Evolutionary conservation across 768 basidiomycete species (phyloP).

Genomic region (Mycena vulgaris): DNA sequence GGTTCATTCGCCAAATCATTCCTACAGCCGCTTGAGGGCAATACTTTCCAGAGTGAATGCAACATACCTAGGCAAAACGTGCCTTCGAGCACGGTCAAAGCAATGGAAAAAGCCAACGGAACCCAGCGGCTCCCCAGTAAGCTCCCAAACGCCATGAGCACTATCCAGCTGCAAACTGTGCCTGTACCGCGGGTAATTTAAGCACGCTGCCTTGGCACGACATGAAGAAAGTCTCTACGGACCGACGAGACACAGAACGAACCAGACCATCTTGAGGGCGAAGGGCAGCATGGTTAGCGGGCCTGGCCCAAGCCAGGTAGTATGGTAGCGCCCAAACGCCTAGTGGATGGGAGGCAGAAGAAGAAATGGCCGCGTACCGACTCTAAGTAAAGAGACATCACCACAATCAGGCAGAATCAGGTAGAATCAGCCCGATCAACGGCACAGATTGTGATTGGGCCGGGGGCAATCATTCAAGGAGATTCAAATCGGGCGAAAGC

Average conservation of each 20-base stretch:
- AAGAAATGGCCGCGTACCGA: background rate
- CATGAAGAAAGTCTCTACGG: background rate
- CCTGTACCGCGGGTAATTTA: conserved; percentile 6
- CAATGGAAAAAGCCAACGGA: background rate
- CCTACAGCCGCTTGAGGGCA: background rate
- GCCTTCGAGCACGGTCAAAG: conserved; percentile 17
- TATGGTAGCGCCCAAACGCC: background rate
- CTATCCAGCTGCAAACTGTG: conserved; percentile 8
- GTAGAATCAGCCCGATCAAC: background rate
- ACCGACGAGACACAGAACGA: conserved; percentile 14
- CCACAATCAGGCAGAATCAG: background rate
- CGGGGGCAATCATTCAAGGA: background rate
- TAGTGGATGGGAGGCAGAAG: background rate
- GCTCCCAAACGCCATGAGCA: conserved; percentile 13
- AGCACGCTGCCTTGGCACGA: background rate
- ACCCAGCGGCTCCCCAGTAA: conserved; percentile 9
- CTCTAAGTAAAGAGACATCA: background rate
- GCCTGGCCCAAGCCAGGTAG: conserved; percentile 24
- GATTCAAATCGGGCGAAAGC: too few species aligned
- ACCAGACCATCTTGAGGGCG: conserved; percentile 35
- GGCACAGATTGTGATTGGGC: background rate
- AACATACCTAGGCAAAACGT: conserved; percentile 35
- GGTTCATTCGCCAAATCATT: conserved; percentile 39
- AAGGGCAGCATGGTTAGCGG: conserved; percentile 32
- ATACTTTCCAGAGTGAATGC: background rate